Conservation (phyloP, 2,329 filamentous ascomycete species). For the Drechslerella dactyloides region DNA sequence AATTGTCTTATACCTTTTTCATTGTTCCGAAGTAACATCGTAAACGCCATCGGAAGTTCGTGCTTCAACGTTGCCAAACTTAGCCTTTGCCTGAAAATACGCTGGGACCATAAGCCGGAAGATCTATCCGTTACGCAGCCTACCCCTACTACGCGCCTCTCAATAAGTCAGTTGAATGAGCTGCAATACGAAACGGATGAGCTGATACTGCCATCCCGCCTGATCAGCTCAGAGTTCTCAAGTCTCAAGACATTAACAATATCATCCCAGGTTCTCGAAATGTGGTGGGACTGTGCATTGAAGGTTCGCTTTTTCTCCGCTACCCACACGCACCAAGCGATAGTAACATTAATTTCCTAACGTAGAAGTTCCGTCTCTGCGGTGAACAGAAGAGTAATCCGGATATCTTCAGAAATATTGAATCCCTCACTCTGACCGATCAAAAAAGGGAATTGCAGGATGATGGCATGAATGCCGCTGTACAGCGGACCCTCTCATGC, state of each 20-base stretch:
- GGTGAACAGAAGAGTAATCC: neutral
- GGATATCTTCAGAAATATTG: constrained; percentile 9
- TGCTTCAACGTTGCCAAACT: too few relatives aligned
- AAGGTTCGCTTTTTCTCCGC: too few relatives aligned
- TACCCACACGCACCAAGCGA: too few relatives aligned
- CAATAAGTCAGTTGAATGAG: neutral
- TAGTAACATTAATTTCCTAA: too few relatives aligned
- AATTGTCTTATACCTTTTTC: too few relatives aligned
- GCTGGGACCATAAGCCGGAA: too few relatives aligned
- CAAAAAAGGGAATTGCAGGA: neutral
- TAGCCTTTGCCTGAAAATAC: too few relatives aligned
- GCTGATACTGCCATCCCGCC: neutral
- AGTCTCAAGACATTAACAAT: neutral
- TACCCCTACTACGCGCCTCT: neutral
- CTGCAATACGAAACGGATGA: neutral
- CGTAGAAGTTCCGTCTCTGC: neutral
- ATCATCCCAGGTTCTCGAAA: neutral
- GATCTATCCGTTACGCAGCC: too few relatives aligned
- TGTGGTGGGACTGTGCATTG: neutral
- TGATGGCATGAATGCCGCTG: neutral
- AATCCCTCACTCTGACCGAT: constrained; percentile 16
- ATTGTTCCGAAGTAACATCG: too few relatives aligned
- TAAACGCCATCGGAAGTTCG: too few relatives aligned
- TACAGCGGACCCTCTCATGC: neutral
- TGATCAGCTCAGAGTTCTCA: neutral